Conservation (phyloP, 2,329 filamentous ascomycete species). For the Uncinocarpus reesii region DNA sequence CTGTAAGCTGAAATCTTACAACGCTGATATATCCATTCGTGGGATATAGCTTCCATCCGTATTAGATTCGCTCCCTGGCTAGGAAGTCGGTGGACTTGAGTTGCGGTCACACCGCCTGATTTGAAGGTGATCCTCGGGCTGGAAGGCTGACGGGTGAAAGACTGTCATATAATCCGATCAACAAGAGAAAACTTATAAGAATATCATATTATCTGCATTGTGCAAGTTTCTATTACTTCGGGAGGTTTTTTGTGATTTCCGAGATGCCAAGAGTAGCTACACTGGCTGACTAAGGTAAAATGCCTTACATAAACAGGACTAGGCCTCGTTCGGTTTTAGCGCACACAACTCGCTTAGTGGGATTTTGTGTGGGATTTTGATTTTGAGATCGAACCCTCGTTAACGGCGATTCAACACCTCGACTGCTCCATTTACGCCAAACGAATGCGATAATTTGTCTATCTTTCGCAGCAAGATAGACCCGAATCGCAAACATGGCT, state of each 20-base stretch:
- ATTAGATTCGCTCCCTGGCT: too few relatives aligned
- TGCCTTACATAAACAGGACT: constrained; percentile 13
- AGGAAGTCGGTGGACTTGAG: too few relatives aligned
- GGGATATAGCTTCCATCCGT: too few relatives aligned
- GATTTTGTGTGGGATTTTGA: constrained; percentile 38
- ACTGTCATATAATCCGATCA: too few relatives aligned
- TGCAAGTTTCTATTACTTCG: background rate
- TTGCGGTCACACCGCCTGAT: too few relatives aligned
- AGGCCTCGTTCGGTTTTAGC: constrained; percentile 13
- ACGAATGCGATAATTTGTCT: constrained; percentile 35
- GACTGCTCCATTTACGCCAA: constrained; percentile 31
- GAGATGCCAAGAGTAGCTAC: background rate
- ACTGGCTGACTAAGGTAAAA: background rate
- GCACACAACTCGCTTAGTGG: constrained; percentile 34
- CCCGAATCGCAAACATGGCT: constrained; percentile 61
- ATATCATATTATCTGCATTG: background rate
- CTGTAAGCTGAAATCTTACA: too few relatives aligned
- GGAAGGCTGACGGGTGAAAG: too few relatives aligned
- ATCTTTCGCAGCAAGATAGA: constrained; percentile 35
- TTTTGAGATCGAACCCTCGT: constrained; percentile 29
- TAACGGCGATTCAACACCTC: constrained; percentile 28
- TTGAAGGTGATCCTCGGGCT: too few relatives aligned
- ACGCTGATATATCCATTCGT: too few relatives aligned
- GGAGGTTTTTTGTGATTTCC: background rate
- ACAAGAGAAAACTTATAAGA: background rate